Evolutionary conservation across 352 stramenopile genomes (phyloP).

Genomic region (Aphanomyces astaci): DNA sequence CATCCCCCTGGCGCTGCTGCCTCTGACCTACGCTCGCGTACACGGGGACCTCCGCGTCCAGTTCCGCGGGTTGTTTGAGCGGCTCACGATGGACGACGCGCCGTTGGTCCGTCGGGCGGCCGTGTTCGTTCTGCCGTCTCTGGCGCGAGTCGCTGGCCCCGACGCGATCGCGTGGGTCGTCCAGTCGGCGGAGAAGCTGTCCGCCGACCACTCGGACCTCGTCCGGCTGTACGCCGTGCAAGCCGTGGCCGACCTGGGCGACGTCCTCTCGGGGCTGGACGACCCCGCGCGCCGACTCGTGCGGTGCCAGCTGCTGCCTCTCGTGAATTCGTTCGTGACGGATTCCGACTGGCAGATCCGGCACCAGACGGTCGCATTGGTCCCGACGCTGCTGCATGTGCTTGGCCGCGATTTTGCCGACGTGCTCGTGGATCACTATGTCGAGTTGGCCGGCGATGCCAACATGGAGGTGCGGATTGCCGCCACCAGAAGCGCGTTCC

Average conservation of each 20-base stretch:
- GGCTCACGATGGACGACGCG: slow-evolving; percentile 82
- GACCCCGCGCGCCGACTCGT: slow-evolving; percentile 51
- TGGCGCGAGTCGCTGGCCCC: slow-evolving; percentile 47
- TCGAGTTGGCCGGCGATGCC: slow-evolving; percentile 68
- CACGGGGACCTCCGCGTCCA: slow-evolving; percentile 66
- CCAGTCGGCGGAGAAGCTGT: slow-evolving; percentile 71
- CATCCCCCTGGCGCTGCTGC: slow-evolving; percentile 65
- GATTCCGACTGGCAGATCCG: slow-evolving; percentile 85
- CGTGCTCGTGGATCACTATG: slow-evolving; percentile 83
- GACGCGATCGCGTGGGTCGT: slow-evolving; percentile 58
- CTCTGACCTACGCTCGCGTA: slow-evolving; percentile 67
- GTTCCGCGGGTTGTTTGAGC: slow-evolving; percentile 78
- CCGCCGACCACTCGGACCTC: slow-evolving; percentile 35
- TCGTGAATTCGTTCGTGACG: slow-evolving; percentile 83
- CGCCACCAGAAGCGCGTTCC: slow-evolving; percentile 55
- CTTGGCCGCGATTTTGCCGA: slow-evolving; percentile 77
- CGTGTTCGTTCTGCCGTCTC: slow-evolving; percentile 71
- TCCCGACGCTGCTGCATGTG: slow-evolving; percentile 63
- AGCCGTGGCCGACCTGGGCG: neutral
- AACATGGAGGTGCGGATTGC: slow-evolving; percentile 80
- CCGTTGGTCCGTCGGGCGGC: slow-evolving; percentile 74
- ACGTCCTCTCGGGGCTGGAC: slow-evolving; percentile 22
- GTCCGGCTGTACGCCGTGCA: slow-evolving; percentile 16
- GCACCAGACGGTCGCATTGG: slow-evolving; percentile 59
- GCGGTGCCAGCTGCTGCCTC: slow-evolving; percentile 73